Base-by-base conservation (phyloP, 331 rosid species). In the Quercus phellos region DNA sequence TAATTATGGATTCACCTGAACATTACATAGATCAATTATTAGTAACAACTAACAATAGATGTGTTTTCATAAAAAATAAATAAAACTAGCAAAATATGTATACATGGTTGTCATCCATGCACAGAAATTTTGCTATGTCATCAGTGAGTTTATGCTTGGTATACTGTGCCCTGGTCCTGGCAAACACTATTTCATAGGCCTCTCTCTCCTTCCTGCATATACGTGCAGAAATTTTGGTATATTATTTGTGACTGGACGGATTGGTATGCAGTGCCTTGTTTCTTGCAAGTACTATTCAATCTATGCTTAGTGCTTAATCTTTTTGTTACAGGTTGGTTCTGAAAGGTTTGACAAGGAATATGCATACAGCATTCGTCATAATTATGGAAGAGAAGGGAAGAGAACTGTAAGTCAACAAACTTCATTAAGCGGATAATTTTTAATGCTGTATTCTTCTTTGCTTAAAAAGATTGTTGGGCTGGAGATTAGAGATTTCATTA, bases 311-410 rank as follows among this genome's bases (percentile, higher is more conserved):
- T 78, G 77, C 63, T 78, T 55, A 68, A 53, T 87, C 76, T 74
- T 81, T 63, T n/a, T 63, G 17, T 81, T 75, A 67, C 79, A 92
- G 99, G 89, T 92, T 89, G 98, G 98, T 63, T 87, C 88, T 58
- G 99, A 93, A 84, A 95, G 90, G 92, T 93, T 95, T 78, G 98
- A 93, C 85, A 93, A 93, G 87, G 94, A 95, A 80, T 95, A 91
- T 80, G 85, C 97, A 21, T 95, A 95, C 80, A 51, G 80, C 87
- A 84, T 93, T 71, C 94, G 96, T 72, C 99, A 93, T 89, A 95
- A 89, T 76, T 95, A 92, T 78, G 98, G 98, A 77, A 85, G 82
- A 81, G 98, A 95, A 84, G 98, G 98, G 79, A 95, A 95, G 85
- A 90, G 97, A 86, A 88, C 92, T 68, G 98, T 95, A 91, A 83